Base-by-base conservation (phyloP, 106 monocot species). In the Platanthera zijinensis region DNA sequence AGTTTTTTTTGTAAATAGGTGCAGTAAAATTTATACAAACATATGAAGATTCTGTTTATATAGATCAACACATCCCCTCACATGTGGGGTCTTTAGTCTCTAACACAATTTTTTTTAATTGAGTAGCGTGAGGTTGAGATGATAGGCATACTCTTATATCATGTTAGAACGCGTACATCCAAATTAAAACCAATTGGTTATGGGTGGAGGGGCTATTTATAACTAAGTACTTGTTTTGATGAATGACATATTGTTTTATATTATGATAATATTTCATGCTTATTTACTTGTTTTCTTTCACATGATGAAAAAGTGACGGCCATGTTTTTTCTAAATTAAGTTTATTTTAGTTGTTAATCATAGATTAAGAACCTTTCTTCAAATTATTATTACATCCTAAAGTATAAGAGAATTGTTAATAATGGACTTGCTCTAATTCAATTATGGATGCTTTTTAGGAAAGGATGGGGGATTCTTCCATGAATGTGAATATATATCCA, bases 361-460 rank as follows among this genome's bases (percentile, higher is more conserved):
- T 57, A 9, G 15, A 54, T 45, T 10, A 8, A 32, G 12, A 32
- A 21, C 6, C 11, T 15, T 54, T 19, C 25, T 51, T 1, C 10
- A 10, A 50, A 52, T 52, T 54, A 9, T 7, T 51, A 9, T 10
- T 10, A 5, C 52, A 13, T 53, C 13, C 8, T 53, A 53, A 13
- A 10, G 2, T 53, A 10, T 13, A 10, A 53, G 52, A 66, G 66
- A 66, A 19, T 66, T 11, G 32, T 51, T 21, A 9, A 70, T 28
- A 22, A 68, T 74, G n/a, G 45, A 25, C 50, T 80, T 52, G n/a
- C 57, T 57, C 12, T 68, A 52, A 56, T 14, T 45, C 76, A 64
- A 71, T 19, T 47, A 59, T 80, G 74, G 53, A 48, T 76, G n/a
- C 21, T 77, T 84, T 10, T 82, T 80, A 91, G 88, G 90, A 84